These are phyloP conservation scores for Globisporangium middletonii DNA, from an alignment of 352 stramenopile species.

Conservation along the genomic window DNA sequence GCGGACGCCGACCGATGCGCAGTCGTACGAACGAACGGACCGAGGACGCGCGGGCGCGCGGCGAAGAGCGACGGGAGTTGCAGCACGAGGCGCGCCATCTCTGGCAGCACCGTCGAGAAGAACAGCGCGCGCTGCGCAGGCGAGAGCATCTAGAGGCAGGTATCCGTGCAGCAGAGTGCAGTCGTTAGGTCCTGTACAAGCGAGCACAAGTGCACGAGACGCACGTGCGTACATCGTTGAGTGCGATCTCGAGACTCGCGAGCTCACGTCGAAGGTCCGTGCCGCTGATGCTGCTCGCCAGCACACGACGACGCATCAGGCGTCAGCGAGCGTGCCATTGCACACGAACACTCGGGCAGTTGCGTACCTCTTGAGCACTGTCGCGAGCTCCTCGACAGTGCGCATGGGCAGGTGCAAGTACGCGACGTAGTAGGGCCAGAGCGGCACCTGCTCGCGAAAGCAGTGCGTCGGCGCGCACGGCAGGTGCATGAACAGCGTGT, in stretches of 20 bases:
- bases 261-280: conserved; percentile 20
- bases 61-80: conserved; percentile 46
- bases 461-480: conserved; percentile 37
- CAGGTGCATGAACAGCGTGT: conserved; percentile 18
- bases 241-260: conserved; percentile 31
- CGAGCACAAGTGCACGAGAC: neutral
- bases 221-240: conserved; percentile 22
- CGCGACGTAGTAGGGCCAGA: conserved; percentile 67
- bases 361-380: conserved; percentile 35
- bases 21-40: conserved; percentile 12
- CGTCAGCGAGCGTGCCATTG: too few species aligned
- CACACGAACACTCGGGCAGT: neutral
- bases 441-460: conserved; percentile 32
- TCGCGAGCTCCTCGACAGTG: conserved; percentile 24
- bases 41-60: conserved; percentile 28
- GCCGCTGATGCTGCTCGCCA: conserved; percentile 22
- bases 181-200: neutral
- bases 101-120: conserved; percentile 40
- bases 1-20: conserved; percentile 8
- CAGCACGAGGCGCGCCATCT: conserved; percentile 42
- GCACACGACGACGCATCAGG: conserved; percentile 4
- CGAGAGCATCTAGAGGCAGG: conserved; percentile 29
- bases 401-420: conserved; percentile 39
- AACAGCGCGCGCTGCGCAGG: conserved; percentile 22
- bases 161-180: neutral